These are phyloP conservation scores for Saccharum hybrid DNA, from an alignment of 202 grass and related monocot genomes.

Conservation along the genomic window DNA sequence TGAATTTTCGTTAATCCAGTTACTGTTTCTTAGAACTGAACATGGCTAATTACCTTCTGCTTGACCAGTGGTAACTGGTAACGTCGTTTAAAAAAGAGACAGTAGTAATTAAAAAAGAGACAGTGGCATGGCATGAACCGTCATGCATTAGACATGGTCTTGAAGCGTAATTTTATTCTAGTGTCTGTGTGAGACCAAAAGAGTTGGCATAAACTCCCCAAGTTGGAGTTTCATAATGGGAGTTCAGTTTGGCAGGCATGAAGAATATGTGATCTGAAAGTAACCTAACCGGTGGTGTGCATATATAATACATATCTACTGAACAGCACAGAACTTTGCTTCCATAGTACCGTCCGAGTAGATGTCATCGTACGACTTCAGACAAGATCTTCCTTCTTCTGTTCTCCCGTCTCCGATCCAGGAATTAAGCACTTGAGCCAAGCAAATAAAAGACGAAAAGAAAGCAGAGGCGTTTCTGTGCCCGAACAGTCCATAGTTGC, in stretches of 20 bases:
- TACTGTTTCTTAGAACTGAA: neutral
- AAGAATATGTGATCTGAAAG: slow-evolving; percentile 21
- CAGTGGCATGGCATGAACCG: neutral
- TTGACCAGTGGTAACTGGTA: slow-evolving; percentile 17
- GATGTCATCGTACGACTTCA: slow-evolving; percentile 1
- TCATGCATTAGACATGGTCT: slow-evolving; percentile 21
- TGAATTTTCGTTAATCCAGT: neutral
- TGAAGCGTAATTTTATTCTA: neutral
- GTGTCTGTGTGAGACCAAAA: slow-evolving; percentile 4
- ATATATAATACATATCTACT: neutral
- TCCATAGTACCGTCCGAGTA: slow-evolving; percentile 18
- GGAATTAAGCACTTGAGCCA: neutral
- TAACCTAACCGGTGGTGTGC: neutral
- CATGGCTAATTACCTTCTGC: neutral
- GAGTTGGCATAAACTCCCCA: slow-evolving; percentile 10
- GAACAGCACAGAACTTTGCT: neutral
- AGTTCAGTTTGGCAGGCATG: neutral
- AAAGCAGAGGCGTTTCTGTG: slow-evolving; percentile 39
- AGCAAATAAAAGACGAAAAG: neutral
- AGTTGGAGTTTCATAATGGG: slow-evolving; percentile 2
- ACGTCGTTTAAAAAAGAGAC: too few relatives aligned
- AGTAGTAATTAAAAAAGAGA: neutral
- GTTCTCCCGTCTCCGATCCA: neutral
- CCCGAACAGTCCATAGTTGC: slow-evolving; percentile 20
- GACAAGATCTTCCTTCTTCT: slow-evolving; percentile 36